Evolutionary conservation across 1,284 basidiomycete species (phyloP), one percentile per base, ranked within the genome.

Genomic region (Testicularia cyperi): DNA sequence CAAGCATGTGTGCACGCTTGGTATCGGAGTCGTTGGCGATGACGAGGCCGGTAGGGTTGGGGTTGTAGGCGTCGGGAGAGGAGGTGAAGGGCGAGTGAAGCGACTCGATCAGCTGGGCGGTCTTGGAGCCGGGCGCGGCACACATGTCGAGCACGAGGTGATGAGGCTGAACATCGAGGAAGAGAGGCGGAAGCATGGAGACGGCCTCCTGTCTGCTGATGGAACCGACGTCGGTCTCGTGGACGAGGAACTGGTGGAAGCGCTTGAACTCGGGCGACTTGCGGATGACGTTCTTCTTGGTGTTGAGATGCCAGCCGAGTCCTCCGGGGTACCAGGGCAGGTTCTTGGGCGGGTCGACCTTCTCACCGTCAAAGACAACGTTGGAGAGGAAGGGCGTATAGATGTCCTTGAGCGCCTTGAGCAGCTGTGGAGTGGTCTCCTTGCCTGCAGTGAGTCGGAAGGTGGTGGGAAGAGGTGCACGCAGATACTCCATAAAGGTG

Each of bases 61-160:
- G 65, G 43, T 73, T 54, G 49, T 67, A 75, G 14, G 62, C 37
- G 45, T 69, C 68, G 15, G 66, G 68, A 27, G 44, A 39, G 5
- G 70, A 55, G 16, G 62, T 64, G 46, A 68, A 53, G 24, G 73
- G 70, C 15, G 71, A 72, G 71, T 94, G 90, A 3, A 95, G 80
- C 2, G 88, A 87, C 80, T 95, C 91, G 28, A 95, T 83, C 13
- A 95, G 80, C 80, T 95, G 92, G 5, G 89, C 88, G 6, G 91
- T 92, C 85, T 99, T 98, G 23, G 91, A 95, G 13, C 95, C 95
- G 1, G 95, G 95, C 2, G 95, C 94, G n/a, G 95, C 95, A 75
- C 94, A 99, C 88, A 96, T 91, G 78, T 99, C 94, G 67, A 98
- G 85, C 13, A 75, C 74, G 25, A 74, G 44, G 44, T 75, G 74